Percentiles rank a stretch among this genome's conserved stretches.
phyloP scores from a whole-genome alignment of 129 eudicot genomes.

The Glebionis coronaria region DNA sequence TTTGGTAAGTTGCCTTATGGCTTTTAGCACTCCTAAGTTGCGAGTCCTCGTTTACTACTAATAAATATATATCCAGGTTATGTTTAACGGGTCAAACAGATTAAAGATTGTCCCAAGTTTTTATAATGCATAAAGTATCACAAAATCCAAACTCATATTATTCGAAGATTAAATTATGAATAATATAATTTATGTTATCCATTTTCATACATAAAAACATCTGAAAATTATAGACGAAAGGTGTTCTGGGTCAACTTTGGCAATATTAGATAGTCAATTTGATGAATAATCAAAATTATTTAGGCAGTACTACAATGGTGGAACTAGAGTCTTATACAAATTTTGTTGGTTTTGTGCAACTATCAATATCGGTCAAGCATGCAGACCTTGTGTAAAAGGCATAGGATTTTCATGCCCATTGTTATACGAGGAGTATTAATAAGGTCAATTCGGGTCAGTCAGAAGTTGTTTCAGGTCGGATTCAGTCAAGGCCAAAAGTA shows the following conservation, averaged over 20 bases:
- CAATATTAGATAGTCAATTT: background rate
- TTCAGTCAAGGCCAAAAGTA: too few species aligned
- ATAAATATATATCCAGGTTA: too few species aligned
- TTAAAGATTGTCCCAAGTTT: background rate
- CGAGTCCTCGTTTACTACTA: background rate
- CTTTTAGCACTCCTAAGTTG: background rate
- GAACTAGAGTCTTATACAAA: background rate
- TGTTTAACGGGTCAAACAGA: background rate
- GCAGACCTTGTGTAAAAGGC: constrained; percentile 61
- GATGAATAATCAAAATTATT: background rate
- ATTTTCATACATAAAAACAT: too few species aligned
- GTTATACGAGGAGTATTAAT: too few species aligned
- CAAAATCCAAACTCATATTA: too few species aligned
- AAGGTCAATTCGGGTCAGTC: too few species aligned
- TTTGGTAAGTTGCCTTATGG: constrained; percentile 46
- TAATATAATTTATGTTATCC: too few species aligned
- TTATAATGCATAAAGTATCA: background rate
- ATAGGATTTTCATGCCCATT: too few species aligned
- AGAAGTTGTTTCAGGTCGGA: too few species aligned
- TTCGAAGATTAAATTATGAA: too few species aligned
- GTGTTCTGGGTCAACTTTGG: background rate
- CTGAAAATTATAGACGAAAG: too few species aligned
- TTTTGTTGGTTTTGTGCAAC: constrained; percentile 10
- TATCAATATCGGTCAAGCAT: constrained; percentile 73
- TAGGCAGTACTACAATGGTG: too few species aligned